Evolutionary conservation across 306 rosid genomes (phyloP), one percentile per base, ranked within the genome.

Genomic region (Urtica urens): DNA sequence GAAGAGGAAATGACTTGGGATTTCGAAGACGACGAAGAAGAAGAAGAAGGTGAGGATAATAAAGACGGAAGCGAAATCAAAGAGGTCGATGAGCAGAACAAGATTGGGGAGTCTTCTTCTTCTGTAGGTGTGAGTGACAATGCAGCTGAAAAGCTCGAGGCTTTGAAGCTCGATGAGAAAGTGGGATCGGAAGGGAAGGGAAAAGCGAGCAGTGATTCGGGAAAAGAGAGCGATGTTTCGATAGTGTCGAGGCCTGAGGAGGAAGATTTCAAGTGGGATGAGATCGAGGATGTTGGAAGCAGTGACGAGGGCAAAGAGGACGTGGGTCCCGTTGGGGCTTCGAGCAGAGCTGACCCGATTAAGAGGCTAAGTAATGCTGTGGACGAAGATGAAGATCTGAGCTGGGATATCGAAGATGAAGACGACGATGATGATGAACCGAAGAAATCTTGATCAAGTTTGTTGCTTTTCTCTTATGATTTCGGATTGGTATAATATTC

Each of bases 1-100:
- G 95, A 85, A 12, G 99, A 85, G 74, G 94, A 90, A 66, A 72
- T 90, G 78, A 81, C 82, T 61, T 90, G 95, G 99, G 99, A 90
- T 75, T 69, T 79, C 6, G 96, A 81, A 23, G 99, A 83, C 12
- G 93, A 78, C 0, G 81, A 60, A 0, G 66, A 53, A 2, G 72
- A 57, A 1, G 54, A 30, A 70, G 27, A 54, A 48, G 15, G 54
- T 22, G 33, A 29, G 75, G 61, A 27, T 58, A 55, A 20, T 76
- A 15, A 56, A 70, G 58, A 72, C 56, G 26, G 65, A 6, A 48
- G 27, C 3, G 58, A 37, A 58, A 7, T 19, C 48, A 63, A 47
- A 18, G 55, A 51, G 38, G 29, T n/a, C 46, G 54, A 51, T 24
- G 66, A 33, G 57, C 53, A 8, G 45, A 43, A 62, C 43, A 58